Evolutionary conservation across 169 alveolate genomes (phyloP).

Genomic region (Cryptosporidium tyzzeri): DNA sequence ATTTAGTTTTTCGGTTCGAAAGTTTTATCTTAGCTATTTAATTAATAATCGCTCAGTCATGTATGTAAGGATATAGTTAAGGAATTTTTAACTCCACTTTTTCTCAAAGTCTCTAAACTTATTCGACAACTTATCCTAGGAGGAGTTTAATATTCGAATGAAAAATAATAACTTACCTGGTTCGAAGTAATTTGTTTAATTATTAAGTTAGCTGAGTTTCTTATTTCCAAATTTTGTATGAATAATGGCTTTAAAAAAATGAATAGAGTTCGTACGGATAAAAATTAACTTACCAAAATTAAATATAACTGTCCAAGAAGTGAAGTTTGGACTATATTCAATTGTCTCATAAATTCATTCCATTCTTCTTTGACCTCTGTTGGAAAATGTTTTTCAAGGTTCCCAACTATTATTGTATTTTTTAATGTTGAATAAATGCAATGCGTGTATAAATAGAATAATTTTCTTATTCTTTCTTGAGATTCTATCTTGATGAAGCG

Average conservation of each 20-base stretch:
- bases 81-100: slow-evolving; percentile 1
- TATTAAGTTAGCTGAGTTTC: slow-evolving; percentile 27
- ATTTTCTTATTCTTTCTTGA: slow-evolving; percentile 21
- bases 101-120: background rate
- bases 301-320: slow-evolving; percentile 7
- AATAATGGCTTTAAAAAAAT: slow-evolving; percentile 39
- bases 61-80: background rate
- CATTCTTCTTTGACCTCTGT: slow-evolving; percentile 16
- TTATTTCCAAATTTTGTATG: slow-evolving; percentile 58
- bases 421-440: slow-evolving; percentile 53
- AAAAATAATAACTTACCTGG: slow-evolving; percentile 23
- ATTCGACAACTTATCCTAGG: background rate
- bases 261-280: background rate
- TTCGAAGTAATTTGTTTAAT: slow-evolving; percentile 20
- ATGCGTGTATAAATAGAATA: slow-evolving; percentile 38
- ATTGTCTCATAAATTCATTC: slow-evolving; percentile 24
- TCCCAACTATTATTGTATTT: slow-evolving; percentile 30
- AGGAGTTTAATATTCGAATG: background rate
- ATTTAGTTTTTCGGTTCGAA: slow-evolving; percentile 1
- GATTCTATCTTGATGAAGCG: slow-evolving; percentile 28
- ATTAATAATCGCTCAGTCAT: background rate
- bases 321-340: slow-evolving; percentile 29
- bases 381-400: slow-evolving; percentile 7
- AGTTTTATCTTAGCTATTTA: background rate
- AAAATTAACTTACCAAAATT: slow-evolving; percentile 46